Base-by-base conservation (phyloP, 1,284 basidiomycete genomes). In the Cutaneotrichosporon cavernicola region DNA sequence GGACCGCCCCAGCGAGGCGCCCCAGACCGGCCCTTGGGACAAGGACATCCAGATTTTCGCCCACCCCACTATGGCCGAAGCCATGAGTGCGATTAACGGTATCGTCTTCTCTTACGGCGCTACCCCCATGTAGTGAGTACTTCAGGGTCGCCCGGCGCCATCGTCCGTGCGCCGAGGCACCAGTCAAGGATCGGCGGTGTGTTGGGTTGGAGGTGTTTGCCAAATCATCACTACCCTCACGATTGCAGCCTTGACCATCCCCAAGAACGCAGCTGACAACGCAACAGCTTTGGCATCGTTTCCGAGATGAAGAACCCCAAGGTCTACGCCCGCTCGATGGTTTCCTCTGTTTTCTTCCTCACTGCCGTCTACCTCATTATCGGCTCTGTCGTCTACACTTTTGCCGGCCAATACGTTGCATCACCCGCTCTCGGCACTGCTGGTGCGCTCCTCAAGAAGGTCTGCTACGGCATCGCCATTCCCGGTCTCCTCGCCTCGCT, bases 371-470 rank as follows among this genome's bases (percentile, higher is more conserved):
- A 77, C 69, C 69, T 76, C 46, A 51, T 70, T 57, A 67, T 67
- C 46, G 68, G 68, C 31, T 60, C 55, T 7, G 58, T 67, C 31
- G 65, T 69, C 56, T 69, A 69, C 68, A 38, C 34, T 16, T 69
- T 60, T 62, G 62, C 60, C 34, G 68, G 68, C 21, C 38, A 62
- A 56, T 62, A 69, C 64, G 53, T 69, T 32, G 49, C 67, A 2
- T 62, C 67, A n/a, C 80, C 79, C 16, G 79, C 80, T 5, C 75
- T 81, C 26, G 79, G 79, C 0, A 73, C 73, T 7, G 78, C 80
- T 43, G 81, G 81, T 49, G 51, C 61, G 4, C 63, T 76, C 34
- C 71, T 82, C 62, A 79, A 81, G 72, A 66, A 63, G 49, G 63
- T 77, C 60, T 72, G 68, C 60, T 80, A 79, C 70, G 77, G 77